These are phyloP conservation scores for Primulina eburnea DNA, from an alignment of 257 asterid genomes.

Conservation along the genomic window DNA sequence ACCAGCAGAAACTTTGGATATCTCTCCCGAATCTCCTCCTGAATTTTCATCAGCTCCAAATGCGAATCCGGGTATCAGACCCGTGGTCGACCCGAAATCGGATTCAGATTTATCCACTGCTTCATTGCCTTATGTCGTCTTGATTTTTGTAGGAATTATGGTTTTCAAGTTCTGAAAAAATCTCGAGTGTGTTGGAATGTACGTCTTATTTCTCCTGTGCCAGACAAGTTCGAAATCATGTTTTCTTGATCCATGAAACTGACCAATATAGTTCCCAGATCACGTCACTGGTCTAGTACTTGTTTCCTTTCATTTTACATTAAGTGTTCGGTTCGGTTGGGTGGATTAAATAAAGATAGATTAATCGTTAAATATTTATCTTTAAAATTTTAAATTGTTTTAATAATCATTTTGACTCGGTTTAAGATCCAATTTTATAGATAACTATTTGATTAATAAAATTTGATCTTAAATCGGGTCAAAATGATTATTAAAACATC, in stretches of 20 bases:
- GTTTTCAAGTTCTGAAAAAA: slow-evolving; percentile 26
- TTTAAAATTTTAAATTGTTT: too few species aligned
- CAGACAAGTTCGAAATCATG: neutral
- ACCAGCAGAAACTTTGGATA: slow-evolving; percentile 21
- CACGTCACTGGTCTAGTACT: neutral
- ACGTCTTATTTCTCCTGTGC: too few species aligned
- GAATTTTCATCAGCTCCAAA: slow-evolving; percentile 36
- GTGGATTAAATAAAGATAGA: too few species aligned
- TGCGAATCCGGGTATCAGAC: slow-evolving; percentile 51
- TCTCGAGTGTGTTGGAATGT: neutral
- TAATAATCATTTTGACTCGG: too few species aligned
- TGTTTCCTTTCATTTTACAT: neutral
- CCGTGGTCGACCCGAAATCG: slow-evolving; percentile 45
- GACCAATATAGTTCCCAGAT: neutral
- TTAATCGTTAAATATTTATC: too few species aligned
- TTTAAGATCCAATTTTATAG: too few species aligned
- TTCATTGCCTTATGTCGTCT: slow-evolving; percentile 25
- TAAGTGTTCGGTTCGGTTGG: too few species aligned
- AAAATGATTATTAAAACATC: too few species aligned
- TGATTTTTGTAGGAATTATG: slow-evolving; percentile 31
- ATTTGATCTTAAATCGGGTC: too few species aligned
- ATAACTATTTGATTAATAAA: too few species aligned
- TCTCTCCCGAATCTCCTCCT: slow-evolving; percentile 42
- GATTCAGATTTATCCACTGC: slow-evolving; percentile 31
- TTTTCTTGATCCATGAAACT: neutral